Base-by-base conservation (phyloP, 2,329 filamentous ascomycete genomes). In the Westerdykella ornata region DNA sequence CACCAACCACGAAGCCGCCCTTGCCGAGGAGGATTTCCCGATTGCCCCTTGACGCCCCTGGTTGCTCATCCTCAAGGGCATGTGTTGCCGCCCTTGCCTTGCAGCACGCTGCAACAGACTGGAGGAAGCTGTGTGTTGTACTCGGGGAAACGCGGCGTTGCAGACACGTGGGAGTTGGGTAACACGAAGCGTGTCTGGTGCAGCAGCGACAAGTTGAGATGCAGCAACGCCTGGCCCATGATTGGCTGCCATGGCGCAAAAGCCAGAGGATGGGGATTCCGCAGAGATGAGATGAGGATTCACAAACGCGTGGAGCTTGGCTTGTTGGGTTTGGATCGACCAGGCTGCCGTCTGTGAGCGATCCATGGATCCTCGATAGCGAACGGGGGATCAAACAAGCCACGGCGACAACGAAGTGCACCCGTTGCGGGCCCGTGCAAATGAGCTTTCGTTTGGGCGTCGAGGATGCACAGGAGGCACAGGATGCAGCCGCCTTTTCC, bases 271-370 rank as follows among this genome's bases (percentile, higher is more conserved):
- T 17, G 37, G 12, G 28, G 13, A 33, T 17, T 9, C n/a, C 32
- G 20, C 19, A 42, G 39, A 15, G 17, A 14, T 34, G 34, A 33
- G 36, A 16, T 60, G 60, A 63, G 62, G 62, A 59, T 57, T 51
- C 60, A 26, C 8, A 26, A 26, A 26, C 22, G 22, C 22, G 8
- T 7, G 22, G 8, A 26, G 22, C 12, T 7, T 26, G 22, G 22
- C 22, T 26, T 26, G 22, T 7, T 26, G 22, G 57, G 61, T 56
- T 51, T 52, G 63, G 62, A 65, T 65, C 62, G 62, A 63, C 62
- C 60, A 60, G 61, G 58, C 53, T 7, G 8, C 26, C 26, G 16
- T 61, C 52, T 56, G 48, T 49, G 44, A 58, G 39, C 57, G 60
- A 64, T 63, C 60, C 54, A 12, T 16, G 5, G 5, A 32, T 5